Evolutionary conservation across 2,329 filamentous ascomycete species (phyloP).

Genomic region (Stachybotrys echinatus): DNA sequence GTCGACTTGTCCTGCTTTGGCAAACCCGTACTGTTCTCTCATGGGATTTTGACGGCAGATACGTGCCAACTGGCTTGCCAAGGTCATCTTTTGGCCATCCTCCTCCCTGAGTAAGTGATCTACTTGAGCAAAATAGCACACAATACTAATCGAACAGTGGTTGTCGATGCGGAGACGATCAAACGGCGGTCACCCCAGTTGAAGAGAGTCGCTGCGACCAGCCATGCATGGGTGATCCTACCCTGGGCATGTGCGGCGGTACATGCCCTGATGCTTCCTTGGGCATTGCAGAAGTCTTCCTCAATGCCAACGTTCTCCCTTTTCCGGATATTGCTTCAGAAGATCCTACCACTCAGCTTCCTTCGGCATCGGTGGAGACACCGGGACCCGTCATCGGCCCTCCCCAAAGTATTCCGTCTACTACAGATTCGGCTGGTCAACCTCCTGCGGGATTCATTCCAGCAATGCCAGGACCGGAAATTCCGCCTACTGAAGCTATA

Average conservation of each 20-base stretch:
- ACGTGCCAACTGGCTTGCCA: constrained; percentile 21
- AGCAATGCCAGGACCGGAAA: neutral
- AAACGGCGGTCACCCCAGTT: constrained; percentile 16
- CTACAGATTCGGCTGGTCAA: neutral
- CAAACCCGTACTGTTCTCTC: constrained; percentile 13
- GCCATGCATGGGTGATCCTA: constrained; percentile 20
- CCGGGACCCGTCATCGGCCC: neutral
- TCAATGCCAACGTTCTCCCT: constrained; percentile 8
- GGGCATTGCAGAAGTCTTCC: constrained; percentile 26
- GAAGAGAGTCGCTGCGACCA: constrained; percentile 25
- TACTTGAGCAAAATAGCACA: fast-evolving
- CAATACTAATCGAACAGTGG: constrained; percentile 16
- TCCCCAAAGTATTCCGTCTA: neutral
- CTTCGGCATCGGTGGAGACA: neutral
- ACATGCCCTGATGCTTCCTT: constrained; percentile 18
- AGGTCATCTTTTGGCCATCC: constrained; percentile 19
- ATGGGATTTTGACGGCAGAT: constrained; percentile 17
- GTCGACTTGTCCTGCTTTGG: constrained; percentile 19
- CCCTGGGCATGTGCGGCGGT: constrained; percentile 27
- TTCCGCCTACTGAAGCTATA: neutral
- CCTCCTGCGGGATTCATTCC: neutral
- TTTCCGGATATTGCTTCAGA: constrained; percentile 4
- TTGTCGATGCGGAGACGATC: constrained; percentile 29
- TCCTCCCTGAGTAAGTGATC: constrained; percentile 23
- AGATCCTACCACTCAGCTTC: neutral